Conservation (phyloP, 139 green algal species). For the Chlamydomonas sp. region DNA sequence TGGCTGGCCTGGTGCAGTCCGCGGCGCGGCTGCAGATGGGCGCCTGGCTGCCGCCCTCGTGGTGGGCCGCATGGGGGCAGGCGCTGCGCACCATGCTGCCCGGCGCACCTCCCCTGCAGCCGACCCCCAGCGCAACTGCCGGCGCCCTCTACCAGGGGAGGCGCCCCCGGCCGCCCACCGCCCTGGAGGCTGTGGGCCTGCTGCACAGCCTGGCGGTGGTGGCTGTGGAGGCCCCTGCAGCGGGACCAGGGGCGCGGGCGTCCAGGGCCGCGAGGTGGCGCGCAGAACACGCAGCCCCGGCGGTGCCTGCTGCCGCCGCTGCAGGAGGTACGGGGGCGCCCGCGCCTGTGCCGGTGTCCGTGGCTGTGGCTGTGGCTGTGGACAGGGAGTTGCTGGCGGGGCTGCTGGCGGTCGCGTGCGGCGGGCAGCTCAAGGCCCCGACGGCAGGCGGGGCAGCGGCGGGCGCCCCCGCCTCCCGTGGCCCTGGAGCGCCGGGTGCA, state of each 20-base stretch:
- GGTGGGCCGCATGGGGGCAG: slow-evolving; percentile 11
- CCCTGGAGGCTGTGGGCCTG: slow-evolving; percentile 4
- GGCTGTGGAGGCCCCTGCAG: background rate
- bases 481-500: background rate
- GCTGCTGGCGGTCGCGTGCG: slow-evolving; percentile 17
- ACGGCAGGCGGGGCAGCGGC: too few species aligned
- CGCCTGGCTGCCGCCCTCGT: background rate
- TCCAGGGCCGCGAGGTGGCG: background rate
- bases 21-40: background rate
- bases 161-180: background rate
- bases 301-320: background rate
- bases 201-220: slow-evolving; percentile 27
- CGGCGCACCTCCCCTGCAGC: background rate
- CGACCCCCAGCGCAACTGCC: background rate
- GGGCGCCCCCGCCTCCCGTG: too few species aligned
- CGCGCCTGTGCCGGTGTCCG: background rate
- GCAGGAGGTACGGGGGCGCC: background rate
- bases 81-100: background rate
- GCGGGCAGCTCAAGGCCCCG: too few species aligned
- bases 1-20: background rate
- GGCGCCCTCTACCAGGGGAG: background rate
- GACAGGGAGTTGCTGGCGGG: background rate
- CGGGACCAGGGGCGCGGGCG: too few species aligned
- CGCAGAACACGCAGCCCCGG: background rate
- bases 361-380: background rate